phyloP scores from a whole-genome alignment of 352 stramenopile genomes.

The Pythium vanterpoolii region DNA sequence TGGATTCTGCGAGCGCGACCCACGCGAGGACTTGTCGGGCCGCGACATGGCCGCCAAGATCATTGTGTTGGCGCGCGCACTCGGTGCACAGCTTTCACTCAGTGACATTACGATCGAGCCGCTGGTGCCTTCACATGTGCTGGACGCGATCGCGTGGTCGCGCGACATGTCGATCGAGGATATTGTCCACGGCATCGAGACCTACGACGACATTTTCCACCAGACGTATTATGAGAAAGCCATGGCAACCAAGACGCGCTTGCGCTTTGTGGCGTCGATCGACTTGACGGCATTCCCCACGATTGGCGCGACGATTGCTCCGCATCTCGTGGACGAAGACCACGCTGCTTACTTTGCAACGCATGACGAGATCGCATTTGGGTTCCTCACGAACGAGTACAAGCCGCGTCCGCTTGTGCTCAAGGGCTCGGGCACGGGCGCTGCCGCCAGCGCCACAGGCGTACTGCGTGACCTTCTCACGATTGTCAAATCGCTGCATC shows the following conservation, averaged over 20 bases:
- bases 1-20: conserved; percentile 69
- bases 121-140: conserved; percentile 37
- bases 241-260: conserved; percentile 38
- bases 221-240: conserved; percentile 49
- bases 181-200: conserved; percentile 44
- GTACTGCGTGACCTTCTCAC: conserved; percentile 75
- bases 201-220: conserved; percentile 55
- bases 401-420: conserved; percentile 61
- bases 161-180: conserved; percentile 42
- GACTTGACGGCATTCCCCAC: conserved; percentile 46
- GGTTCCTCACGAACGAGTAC: conserved; percentile 72
- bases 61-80: conserved; percentile 56
- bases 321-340: conserved; percentile 52
- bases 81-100: conserved; percentile 48
- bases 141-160: conserved; percentile 47
- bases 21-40: conserved; percentile 64
- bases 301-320: conserved; percentile 48
- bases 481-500: conserved; percentile 65
- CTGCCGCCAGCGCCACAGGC: conserved; percentile 56
- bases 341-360: conserved; percentile 58
- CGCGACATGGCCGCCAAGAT: conserved; percentile 70
- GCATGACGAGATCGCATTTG: conserved; percentile 73
- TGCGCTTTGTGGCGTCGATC: conserved; percentile 71
- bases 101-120: conserved; percentile 49
- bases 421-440: conserved; percentile 64